Conservation (phyloP, 2,329 filamentous ascomycete species). For the Fusarium devonianum region DNA sequence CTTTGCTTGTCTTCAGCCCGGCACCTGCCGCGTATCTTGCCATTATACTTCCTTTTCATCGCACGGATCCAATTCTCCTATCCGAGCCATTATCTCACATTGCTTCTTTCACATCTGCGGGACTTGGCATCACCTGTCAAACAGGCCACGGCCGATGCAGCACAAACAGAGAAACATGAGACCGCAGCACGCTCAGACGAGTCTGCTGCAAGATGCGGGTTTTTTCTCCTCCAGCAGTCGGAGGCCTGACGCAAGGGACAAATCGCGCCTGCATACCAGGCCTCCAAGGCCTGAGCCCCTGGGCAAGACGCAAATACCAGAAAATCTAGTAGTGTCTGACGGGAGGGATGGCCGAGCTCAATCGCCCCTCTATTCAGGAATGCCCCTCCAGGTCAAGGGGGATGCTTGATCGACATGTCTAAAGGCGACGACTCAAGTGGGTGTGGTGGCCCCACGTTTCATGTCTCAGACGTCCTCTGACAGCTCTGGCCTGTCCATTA, state of each 20-base stretch:
- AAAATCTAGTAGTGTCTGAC: slow-evolving; percentile 22
- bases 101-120: slow-evolving; percentile 18
- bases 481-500: slow-evolving; percentile 27
- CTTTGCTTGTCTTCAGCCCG: slow-evolving; percentile 20
- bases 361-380: slow-evolving; percentile 39
- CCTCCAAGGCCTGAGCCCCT: slow-evolving; percentile 26
- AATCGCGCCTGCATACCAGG: slow-evolving; percentile 36
- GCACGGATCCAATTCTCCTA: slow-evolving; percentile 1
- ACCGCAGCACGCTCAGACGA: slow-evolving; percentile 9
- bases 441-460: slow-evolving; percentile 37
- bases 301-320: slow-evolving; percentile 31
- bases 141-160: slow-evolving; percentile 16
- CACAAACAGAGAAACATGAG: slow-evolving; percentile 18
- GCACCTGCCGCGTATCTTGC: slow-evolving; percentile 2
- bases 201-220: slow-evolving; percentile 17
- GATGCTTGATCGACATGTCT: slow-evolving; percentile 28
- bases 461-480: slow-evolving; percentile 38
- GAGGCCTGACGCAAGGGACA: slow-evolving; percentile 37
- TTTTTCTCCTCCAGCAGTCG: slow-evolving; percentile 4
- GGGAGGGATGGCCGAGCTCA: slow-evolving; percentile 38
- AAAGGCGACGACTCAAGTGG: slow-evolving; percentile 31
- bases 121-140: slow-evolving; percentile 11
- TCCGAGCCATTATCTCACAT: slow-evolving; percentile 22
- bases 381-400: slow-evolving; percentile 41
- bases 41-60: slow-evolving; percentile 5